These are phyloP conservation scores for Penicillium atrosanguineum DNA, from an alignment of 495 filamentous ascomycete genomes.

Conservation along the genomic window DNA sequence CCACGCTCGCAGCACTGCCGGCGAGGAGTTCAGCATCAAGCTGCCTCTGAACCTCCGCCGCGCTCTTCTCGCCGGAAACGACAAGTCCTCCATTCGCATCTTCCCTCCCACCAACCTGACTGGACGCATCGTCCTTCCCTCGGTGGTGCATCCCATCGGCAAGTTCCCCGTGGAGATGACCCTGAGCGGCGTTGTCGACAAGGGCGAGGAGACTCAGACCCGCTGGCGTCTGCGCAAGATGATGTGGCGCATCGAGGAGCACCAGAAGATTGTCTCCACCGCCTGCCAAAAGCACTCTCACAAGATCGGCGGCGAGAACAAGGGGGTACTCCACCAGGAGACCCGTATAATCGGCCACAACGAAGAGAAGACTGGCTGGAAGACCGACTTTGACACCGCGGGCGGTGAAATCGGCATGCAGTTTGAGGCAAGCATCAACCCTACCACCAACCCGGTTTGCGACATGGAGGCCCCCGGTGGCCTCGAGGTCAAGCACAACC, in stretches of 20 bases:
- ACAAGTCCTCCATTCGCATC: slow-evolving; percentile 75
- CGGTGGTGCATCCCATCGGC: slow-evolving; percentile 84
- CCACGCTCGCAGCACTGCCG: slow-evolving; percentile 57
- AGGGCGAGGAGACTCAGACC: slow-evolving; percentile 57
- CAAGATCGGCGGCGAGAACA: slow-evolving; percentile 68
- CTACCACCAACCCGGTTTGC: slow-evolving; percentile 64
- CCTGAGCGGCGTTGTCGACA: slow-evolving; percentile 73
- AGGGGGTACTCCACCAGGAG: slow-evolving; percentile 77
- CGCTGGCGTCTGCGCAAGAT: slow-evolving; percentile 89
- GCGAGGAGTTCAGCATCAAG: slow-evolving; percentile 63
- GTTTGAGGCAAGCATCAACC: slow-evolving; percentile 68
- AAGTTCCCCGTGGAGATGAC: slow-evolving; percentile 75
- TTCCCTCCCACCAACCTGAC: slow-evolving; percentile 96
- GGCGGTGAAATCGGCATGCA: slow-evolving; percentile 80
- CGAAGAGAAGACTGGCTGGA: slow-evolving; percentile 88
- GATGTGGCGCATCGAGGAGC: slow-evolving; percentile 91
- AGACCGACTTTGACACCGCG: slow-evolving; percentile 74
- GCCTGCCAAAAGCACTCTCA: slow-evolving; percentile 76
- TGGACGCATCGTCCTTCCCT: slow-evolving; percentile 72
- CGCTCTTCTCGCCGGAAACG: slow-evolving; percentile 71
- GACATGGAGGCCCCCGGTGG: slow-evolving; percentile 78
- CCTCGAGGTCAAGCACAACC: slow-evolving; percentile 73
- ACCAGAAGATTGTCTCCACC: slow-evolving; percentile 71
- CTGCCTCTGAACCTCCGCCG: slow-evolving; percentile 70
- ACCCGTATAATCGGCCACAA: slow-evolving; percentile 69